phyloP scores from a whole-genome alignment of 2,329 filamentous ascomycete species.

The Trichoderma atrobrunneum region DNA sequence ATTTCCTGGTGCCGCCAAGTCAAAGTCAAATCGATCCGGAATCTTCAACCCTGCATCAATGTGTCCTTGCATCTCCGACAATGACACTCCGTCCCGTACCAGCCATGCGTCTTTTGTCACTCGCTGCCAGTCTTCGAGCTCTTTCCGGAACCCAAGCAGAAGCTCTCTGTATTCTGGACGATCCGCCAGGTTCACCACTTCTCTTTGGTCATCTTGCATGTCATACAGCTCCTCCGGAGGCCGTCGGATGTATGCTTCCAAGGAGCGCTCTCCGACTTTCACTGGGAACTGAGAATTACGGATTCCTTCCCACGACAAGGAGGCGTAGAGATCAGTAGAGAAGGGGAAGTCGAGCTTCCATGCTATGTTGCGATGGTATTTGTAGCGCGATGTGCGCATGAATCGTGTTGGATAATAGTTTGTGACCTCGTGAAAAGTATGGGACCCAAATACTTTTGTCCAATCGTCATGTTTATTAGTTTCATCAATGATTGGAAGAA shows the following conservation, averaged over 20 bases:
- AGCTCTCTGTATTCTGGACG: not conserved
- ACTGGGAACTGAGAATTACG: not conserved
- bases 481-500: conserved; percentile 5
- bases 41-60: conserved; percentile 3
- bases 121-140: conserved; percentile 1
- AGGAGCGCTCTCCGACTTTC: not conserved
- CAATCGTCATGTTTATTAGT: not conserved
- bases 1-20: not conserved
- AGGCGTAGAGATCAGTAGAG: conserved; percentile 3
- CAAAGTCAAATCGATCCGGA: conserved; percentile 4
- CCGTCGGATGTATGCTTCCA: conserved; percentile 5
- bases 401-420: conserved; percentile 11
- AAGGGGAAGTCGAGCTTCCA: conserved; percentile 13
- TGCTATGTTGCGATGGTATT: conserved; percentile 12
- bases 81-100: not conserved
- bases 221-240: conserved; percentile 7
- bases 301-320: conserved; percentile 7
- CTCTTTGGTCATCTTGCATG: not conserved
- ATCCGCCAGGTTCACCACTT: not conserved
- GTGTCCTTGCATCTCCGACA: conserved; percentile 10
- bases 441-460: not conserved
- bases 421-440: conserved; percentile 7
- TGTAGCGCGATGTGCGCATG: not conserved
- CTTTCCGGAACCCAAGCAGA: not conserved
- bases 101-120: conserved; percentile 1